phyloP scores from a whole-genome alignment of 768 basidiomycete genomes.

The Amanita muscaria region DNA sequence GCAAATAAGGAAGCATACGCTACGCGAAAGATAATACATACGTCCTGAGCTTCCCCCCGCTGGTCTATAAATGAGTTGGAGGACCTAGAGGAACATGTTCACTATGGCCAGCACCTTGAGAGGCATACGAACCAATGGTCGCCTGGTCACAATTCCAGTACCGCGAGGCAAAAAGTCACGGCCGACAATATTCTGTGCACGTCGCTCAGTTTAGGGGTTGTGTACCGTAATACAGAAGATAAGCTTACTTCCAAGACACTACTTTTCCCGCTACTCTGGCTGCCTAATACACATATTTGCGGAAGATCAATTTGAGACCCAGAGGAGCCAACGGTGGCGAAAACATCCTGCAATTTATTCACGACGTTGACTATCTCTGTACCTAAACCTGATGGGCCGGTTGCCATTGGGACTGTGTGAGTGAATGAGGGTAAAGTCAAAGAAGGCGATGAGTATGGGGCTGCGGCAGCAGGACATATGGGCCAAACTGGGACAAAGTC shows the following conservation, averaged over 20 bases:
- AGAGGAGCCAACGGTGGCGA: constrained; percentile 72
- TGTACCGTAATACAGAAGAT: neutral
- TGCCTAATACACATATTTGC: constrained; percentile 86
- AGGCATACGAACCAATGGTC: constrained; percentile 63
- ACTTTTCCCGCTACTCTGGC: constrained; percentile 91
- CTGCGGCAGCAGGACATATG: neutral
- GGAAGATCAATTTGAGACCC: constrained; percentile 80
- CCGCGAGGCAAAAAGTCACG: constrained; percentile 98
- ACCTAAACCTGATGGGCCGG: constrained; percentile 60
- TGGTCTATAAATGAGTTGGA: constrained; percentile 90
- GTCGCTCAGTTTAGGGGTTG: constrained; percentile 8
- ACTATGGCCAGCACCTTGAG: neutral
- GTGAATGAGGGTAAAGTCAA: constrained; percentile 13
- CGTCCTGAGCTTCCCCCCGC: constrained; percentile 36
- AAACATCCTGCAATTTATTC: constrained; percentile 90
- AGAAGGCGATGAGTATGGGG: constrained; percentile 11
- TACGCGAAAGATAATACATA: constrained; percentile 20
- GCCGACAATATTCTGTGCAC: constrained; percentile 84
- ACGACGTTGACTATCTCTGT: constrained; percentile 73
- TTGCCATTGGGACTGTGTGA: constrained; percentile 31
- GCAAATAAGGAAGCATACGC: constrained; percentile 15
- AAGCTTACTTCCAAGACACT: constrained; percentile 73
- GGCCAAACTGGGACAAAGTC: constrained; percentile 6
- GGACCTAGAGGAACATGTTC: constrained; percentile 39
- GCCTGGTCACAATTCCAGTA: constrained; percentile 95